Evolutionary conservation across 1,284 basidiomycete species (phyloP).

Genomic region (Coniferiporia weirii): DNA sequence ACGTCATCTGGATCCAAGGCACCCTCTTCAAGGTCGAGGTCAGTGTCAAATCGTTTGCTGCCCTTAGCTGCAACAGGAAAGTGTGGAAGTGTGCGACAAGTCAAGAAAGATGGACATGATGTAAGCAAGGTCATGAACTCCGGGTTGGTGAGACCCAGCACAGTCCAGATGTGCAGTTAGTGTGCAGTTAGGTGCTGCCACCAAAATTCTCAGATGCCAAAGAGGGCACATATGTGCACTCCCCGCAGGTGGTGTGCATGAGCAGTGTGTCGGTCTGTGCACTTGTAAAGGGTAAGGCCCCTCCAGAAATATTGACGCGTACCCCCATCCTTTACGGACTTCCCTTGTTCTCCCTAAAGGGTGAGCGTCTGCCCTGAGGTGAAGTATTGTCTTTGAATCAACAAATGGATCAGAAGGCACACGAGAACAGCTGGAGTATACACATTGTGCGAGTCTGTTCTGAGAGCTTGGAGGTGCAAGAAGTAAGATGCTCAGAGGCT

Average conservation of each 20-base stretch:
- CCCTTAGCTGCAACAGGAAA: constrained; percentile 35
- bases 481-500: constrained; percentile 36
- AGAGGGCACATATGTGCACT: constrained; percentile 13
- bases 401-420: too few species aligned
- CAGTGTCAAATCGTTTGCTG: constrained; percentile 24
- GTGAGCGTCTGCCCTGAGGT: constrained; percentile 36
- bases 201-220: constrained; percentile 9
- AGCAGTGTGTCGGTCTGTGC: constrained; percentile 10
- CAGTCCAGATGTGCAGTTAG: constrained; percentile 51
- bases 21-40: constrained; percentile 59
- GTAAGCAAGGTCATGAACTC: too few species aligned
- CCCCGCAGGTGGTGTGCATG: too few species aligned
- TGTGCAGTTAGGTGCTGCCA: too few species aligned
- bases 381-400: constrained; percentile 58
- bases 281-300: constrained; percentile 1
- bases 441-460: constrained; percentile 35
- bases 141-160: constrained; percentile 68
- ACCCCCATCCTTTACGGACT: too few species aligned
- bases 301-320: background rate
- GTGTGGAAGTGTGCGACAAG: too few species aligned
- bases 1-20: too few species aligned
- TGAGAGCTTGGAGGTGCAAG: constrained; percentile 29
- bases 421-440: constrained; percentile 54
- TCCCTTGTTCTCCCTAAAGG: background rate
- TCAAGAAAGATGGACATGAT: too few species aligned